A percentile compares a stretch with the other conserved stretches of the same genome.
phyloP scores from a whole-genome alignment of 192 early-diverging fungal species.

The Gaertneriomyces sp. region DNA sequence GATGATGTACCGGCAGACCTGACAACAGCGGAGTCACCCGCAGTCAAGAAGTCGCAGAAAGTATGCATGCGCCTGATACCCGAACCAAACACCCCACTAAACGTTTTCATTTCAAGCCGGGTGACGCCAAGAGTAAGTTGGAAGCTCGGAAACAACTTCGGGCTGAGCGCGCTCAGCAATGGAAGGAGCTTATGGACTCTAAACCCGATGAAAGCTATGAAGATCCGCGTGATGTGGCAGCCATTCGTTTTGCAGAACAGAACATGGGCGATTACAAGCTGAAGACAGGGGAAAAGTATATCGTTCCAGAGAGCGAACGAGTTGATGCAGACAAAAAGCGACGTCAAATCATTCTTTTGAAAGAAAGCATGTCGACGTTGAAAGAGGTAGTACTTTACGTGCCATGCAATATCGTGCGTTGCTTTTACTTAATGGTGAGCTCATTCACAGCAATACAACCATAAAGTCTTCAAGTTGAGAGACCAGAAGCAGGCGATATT shows the following conservation, averaged over 20 bases:
- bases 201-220: conserved; percentile 62
- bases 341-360: conserved; percentile 52
- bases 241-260: conserved; percentile 53
- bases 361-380: conserved; percentile 50
- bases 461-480: conserved; percentile 39
- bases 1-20: too few relatives aligned
- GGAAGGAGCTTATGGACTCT: conserved; percentile 55
- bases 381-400: conserved; percentile 44
- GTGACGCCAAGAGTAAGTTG: conserved; percentile 48
- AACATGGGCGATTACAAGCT: conserved; percentile 68
- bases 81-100: background rate
- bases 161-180: conserved; percentile 41
- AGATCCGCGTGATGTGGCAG: conserved; percentile 55
- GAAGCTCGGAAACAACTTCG: conserved; percentile 56
- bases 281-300: conserved; percentile 63
- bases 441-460: conserved; percentile 42
- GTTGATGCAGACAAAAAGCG: conserved; percentile 65
- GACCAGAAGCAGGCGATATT: conserved; percentile 36
- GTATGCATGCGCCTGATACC: background rate
- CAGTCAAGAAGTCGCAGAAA: background rate
- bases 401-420: background rate
- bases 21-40: too few relatives aligned
- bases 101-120: background rate
- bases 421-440: background rate
- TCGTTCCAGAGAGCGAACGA: conserved; percentile 62